Base-by-base conservation (phyloP, 2,329 filamentous ascomycete species). In the Arthroderma uncinatum region DNA sequence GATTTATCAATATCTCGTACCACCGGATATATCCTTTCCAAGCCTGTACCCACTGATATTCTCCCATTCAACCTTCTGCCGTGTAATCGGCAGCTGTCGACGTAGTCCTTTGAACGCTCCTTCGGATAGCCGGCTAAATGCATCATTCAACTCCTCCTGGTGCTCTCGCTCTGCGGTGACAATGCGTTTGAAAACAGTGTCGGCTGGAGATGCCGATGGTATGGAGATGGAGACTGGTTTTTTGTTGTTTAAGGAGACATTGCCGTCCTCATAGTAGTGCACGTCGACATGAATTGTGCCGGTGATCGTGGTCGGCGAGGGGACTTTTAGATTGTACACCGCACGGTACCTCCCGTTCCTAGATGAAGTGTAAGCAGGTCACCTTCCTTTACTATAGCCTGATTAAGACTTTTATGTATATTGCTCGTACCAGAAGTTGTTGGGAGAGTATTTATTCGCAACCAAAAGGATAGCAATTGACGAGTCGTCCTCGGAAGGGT, bases 61-160 rank as follows among this genome's bases (percentile, higher is more conserved):
- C 73, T 98, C 92, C 93, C 93, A 98, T 75, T 98, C 93, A 65
- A 98, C 92, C 81, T 96, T 96, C 78, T 98, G 93, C 68, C 93
- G 84, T 61, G 93, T 98, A 59, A 98, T 90, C 0, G 93, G 93
- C 70, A 98, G 76, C 75, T 97, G 93, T 73, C 93, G 83, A 68
- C 93, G 83, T 70, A 98, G 74, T 1, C 85, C 83, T 81, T 97
- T 98, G 76, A 98, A 98, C 0, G 90, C 89, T 8, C 91, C 92
- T 75, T 98, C 93, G 67, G 89, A 93, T 69, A 98, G 77, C 62
- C 79, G 86, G 12, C 84, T 84, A 71, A 98, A 97, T 14, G 90
- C 90, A 69, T 83, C 82, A 76, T 97, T 98, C 16, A 98, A 76
- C 69, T 96, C 90, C 71, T 96, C 91, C 74, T 98, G 93, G 70